A percentile compares a stretch with the other conserved stretches of the same genome.
Conservation (phyloP, 2,329 filamentous ascomycete genomes). For the Colletotrichum musicola region DNA sequence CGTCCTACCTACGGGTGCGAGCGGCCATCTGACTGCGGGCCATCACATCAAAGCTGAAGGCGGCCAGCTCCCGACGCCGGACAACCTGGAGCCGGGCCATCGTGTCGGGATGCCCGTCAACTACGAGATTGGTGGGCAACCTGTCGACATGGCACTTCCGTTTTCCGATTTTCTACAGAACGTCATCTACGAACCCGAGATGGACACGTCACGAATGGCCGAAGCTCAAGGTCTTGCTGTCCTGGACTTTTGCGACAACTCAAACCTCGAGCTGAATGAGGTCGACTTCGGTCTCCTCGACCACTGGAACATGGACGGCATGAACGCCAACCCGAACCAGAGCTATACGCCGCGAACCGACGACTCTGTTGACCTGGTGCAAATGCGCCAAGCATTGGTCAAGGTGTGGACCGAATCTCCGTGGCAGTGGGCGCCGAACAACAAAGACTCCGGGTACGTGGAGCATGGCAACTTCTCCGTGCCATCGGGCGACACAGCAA, state of each 20-base stretch:
- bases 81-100: slow-evolving; percentile 48
- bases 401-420: slow-evolving; percentile 64
- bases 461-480: slow-evolving; percentile 62
- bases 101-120: slow-evolving; percentile 19
- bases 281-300: slow-evolving; percentile 65
- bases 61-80: slow-evolving; percentile 51
- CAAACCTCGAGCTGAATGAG: slow-evolving; percentile 64
- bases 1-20: slow-evolving; percentile 43
- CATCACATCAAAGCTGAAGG: slow-evolving; percentile 49
- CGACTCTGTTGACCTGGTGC: slow-evolving; percentile 56
- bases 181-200: slow-evolving; percentile 61
- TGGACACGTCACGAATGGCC: slow-evolving; percentile 48
- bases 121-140: slow-evolving; percentile 33
- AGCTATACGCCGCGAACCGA: slow-evolving; percentile 48
- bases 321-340: slow-evolving; percentile 45
- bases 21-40: slow-evolving; percentile 44
- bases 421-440: slow-evolving; percentile 63
- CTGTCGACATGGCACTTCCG: slow-evolving; percentile 46
- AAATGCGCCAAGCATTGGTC: slow-evolving; percentile 61
- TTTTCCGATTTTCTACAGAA: slow-evolving; percentile 66
- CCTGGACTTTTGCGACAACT: slow-evolving; percentile 64
- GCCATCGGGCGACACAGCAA: slow-evolving; percentile 53
- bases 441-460: slow-evolving; percentile 57
- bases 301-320: slow-evolving; percentile 60
- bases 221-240: slow-evolving; percentile 58